Conservation (phyloP, 495 filamentous ascomycete genomes). For the Aspergillus sclerotioniger region DNA sequence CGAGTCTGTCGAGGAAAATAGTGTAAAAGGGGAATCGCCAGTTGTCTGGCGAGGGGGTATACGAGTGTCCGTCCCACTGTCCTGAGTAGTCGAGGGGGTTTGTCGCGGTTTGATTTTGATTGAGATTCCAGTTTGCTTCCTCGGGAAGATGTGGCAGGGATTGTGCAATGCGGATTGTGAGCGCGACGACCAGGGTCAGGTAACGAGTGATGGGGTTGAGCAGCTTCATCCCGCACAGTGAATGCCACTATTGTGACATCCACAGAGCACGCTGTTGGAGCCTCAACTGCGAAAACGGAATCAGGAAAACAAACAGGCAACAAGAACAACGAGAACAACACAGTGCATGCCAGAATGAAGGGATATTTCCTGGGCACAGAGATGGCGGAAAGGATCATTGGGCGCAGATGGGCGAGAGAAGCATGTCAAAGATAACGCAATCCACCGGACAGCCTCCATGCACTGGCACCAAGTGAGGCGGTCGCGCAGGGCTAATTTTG, state of each 20-base stretch:
- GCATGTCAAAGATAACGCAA: slow-evolving; percentile 1
- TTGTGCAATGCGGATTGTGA: not conserved
- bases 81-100: slow-evolving; percentile 57
- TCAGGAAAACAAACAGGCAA: not conserved
- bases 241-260: slow-evolving; percentile 7
- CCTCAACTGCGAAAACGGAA: not conserved
- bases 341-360: not conserved
- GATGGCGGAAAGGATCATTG: not conserved
- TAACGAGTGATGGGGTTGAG: not conserved
- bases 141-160: not conserved
- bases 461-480: not conserved
- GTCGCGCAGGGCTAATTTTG: not conserved
- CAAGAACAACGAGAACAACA: not conserved
- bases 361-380: not conserved
- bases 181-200: not conserved
- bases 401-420: not conserved
- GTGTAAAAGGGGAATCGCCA: slow-evolving; percentile 75
- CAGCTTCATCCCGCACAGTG: slow-evolving; percentile 6
- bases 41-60: slow-evolving; percentile 57
- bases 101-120: slow-evolving; percentile 54
- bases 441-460: not conserved
- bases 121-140: slow-evolving; percentile 53
- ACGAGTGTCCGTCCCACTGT: slow-evolving; percentile 43
- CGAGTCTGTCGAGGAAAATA: slow-evolving; percentile 64
- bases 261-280: slow-evolving; percentile 1